Conservation (phyloP, 805 yeast genomes). For the Wickerhamiella musiphila region DNA sequence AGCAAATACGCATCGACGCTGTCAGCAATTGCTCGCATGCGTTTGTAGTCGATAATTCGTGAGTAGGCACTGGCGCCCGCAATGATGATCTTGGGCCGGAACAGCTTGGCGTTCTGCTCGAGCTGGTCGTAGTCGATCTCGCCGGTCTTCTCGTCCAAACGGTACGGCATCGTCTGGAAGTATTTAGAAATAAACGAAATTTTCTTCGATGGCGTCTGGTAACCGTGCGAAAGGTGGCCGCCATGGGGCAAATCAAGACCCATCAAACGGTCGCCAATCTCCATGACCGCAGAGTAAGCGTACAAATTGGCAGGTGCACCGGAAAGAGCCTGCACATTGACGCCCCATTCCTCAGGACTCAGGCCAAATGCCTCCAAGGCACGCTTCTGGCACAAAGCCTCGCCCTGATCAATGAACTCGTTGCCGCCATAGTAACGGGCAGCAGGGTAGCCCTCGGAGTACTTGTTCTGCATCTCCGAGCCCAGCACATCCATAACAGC, state of each 20-base stretch:
- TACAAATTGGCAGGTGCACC: conserved; percentile 98
- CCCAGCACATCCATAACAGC: conserved; percentile 95
- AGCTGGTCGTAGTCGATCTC: conserved; percentile 90
- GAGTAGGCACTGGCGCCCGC: conserved; percentile 99
- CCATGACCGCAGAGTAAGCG: conserved; percentile 88
- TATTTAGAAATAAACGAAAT: conserved; percentile 92
- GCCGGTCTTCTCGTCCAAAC: conserved; percentile 83
- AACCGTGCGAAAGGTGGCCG: conserved; percentile 96
- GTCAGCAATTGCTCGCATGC: conserved; percentile 93
- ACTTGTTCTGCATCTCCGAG: conserved; percentile 95
- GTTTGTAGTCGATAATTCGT: conserved; percentile 87
- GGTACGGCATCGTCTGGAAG: conserved; percentile 97
- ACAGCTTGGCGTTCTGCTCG: conserved; percentile 76
- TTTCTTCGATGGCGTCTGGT: conserved; percentile 85
- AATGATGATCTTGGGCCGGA: conserved; percentile 90
- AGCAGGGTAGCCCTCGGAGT: conserved; percentile 98
- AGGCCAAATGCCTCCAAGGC: conserved; percentile 80
- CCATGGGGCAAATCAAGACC: conserved; percentile 98
- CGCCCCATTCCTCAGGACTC: conserved; percentile 83
- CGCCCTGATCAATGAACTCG: conserved; percentile 90
- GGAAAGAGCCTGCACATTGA: conserved; percentile 87
- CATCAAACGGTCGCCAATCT: conserved; percentile 93
- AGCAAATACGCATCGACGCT: conserved; percentile 92
- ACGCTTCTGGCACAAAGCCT: conserved; percentile 79
- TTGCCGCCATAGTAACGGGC: conserved; percentile 98